Evolutionary conservation across 257 asterid species (phyloP), one percentile per base, ranked within the genome.

Genomic region (Lithospermum erythrorhizon): DNA sequence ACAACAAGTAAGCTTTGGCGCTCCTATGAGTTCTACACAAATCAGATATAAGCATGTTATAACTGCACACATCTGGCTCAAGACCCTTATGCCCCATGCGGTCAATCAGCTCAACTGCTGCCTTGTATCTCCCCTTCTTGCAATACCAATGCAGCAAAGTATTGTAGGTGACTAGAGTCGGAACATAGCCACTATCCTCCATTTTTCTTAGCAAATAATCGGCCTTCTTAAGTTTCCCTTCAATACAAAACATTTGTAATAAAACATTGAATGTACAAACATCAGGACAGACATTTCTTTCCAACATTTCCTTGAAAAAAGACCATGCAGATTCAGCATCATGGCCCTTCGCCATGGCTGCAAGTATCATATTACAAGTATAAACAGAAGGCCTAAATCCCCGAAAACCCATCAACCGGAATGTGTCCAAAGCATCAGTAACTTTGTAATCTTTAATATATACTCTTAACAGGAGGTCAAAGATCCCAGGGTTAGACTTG

Each of bases 181-280:
- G 96, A n/a, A 81, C 82, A 76, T 82, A 87, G 35, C 95, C 98
- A 65, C 95, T 81, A 73, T 82, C 88, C 81, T 86, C 96, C 94
- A 91, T 91, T 73, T 79, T 88, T 61, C 57, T 65, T 0, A 91
- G 76, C 51, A 91, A 78, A 78, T 77, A 75, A 19, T 68, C 75
- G 0, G 95, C 95, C 77, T 81, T 79, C 73, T 82, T 80, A 59
- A 88, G 69, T 63, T 84, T 82, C 63, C 95, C 96, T 47, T 81
- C 77, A 27, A 68, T 58, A 68, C 98, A 91, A 24, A 91, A 83
- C 13, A 84, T 86, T 58, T 81, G 82, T 70, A 91, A 63, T 62
- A 84, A 68, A 72, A 88, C 78, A 71, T 91, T 91, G 70, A 88
- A 91, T 5, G 95, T 85, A 61, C 71, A 77, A 27, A 84, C 70